Base-by-base conservation (phyloP, 2,329 filamentous ascomycete species). In the Fusarium sulawesiense region DNA sequence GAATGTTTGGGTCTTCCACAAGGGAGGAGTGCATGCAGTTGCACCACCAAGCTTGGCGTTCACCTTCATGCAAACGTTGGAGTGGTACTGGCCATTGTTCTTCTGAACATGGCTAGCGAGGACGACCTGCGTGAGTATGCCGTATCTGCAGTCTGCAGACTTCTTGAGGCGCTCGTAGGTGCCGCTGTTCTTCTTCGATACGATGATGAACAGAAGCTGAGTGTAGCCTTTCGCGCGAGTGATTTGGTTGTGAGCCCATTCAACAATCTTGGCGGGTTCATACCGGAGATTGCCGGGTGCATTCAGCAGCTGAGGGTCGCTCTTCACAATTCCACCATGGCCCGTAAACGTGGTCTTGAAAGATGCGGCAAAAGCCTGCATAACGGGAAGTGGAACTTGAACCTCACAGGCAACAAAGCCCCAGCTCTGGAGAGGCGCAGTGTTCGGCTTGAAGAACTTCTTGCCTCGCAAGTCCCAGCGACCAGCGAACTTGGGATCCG, bases 61-160 rank as follows among this genome's bases (percentile, higher is more conserved):
- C 71, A 99, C 89, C 83, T 99, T 99, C 93, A 99, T 96, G 69
- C 90, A 88, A 0, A 99, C 93, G 67, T 99, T 99, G 2, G 93
- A 96, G 75, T 93, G 91, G 80, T 98, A 98, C 75, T 99, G 96
- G 0, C 86, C 86, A 23, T 92, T 88, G 18, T 87, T 88, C 77
- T 91, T 91, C 40, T 82, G 74, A 1, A 95, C 92, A 63, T 97
- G 91, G 0, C 82, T 81, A 4, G 85, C 83, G 70, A 94, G 90
- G n/a, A 98, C 77, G 67, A 94, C 91, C 77, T 98, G 96, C 0
- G 93, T 93, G 1, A 93, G 85, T 16, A 94, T 87, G n/a, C 92
- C 94, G 70, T 89, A 94, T 34, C 93, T 90, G 76, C 93, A 95
- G 73, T 99, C 96, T 66, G 89, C 91, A 27, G 88, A 93, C 80